Conservation (phyloP, 805 yeast species). For the Vanderwaltozyma tropicalis region DNA sequence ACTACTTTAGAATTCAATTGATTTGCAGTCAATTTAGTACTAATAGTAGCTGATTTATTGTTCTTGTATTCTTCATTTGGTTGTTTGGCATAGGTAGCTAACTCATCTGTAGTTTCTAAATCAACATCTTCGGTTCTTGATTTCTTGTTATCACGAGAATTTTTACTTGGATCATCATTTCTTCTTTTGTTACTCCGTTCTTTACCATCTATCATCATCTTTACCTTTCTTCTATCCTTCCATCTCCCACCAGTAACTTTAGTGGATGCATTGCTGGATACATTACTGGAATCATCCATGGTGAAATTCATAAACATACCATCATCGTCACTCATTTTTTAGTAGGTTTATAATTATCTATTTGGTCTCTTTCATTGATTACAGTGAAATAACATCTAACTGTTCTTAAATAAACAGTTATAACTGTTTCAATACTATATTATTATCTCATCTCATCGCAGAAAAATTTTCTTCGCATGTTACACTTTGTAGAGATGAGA, state of each 20-base stretch:
- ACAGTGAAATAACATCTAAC: too few relatives aligned
- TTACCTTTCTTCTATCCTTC: conserved; percentile 66
- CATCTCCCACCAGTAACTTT: conserved; percentile 67
- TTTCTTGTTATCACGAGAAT: not conserved
- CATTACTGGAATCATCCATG: conserved; percentile 23
- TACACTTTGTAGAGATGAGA: not conserved
- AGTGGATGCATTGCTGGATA: conserved; percentile 13
- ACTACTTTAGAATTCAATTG: conserved; percentile 42
- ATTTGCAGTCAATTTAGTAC: conserved; percentile 4
- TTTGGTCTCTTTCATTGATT: not conserved
- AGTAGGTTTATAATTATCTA: not conserved
- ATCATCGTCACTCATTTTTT: conserved; percentile 25
- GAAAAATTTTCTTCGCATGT: conserved; percentile 7
- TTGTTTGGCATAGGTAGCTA: not conserved
- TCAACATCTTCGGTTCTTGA: conserved; percentile 4
- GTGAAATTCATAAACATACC: conserved; percentile 62
- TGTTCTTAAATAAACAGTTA: too few relatives aligned
- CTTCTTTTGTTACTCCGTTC: conserved; percentile 13
- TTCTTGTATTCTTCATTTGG: not conserved
- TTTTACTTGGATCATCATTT: not conserved
- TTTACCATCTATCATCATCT: conserved; percentile 39
- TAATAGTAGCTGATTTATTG: not conserved
- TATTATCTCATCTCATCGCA: conserved; percentile 16
- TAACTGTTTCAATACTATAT: too few relatives aligned
- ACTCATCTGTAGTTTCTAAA: conserved; percentile 6